phyloP scores from a whole-genome alignment of 768 basidiomycete species.

The Scleroderma bovista region DNA sequence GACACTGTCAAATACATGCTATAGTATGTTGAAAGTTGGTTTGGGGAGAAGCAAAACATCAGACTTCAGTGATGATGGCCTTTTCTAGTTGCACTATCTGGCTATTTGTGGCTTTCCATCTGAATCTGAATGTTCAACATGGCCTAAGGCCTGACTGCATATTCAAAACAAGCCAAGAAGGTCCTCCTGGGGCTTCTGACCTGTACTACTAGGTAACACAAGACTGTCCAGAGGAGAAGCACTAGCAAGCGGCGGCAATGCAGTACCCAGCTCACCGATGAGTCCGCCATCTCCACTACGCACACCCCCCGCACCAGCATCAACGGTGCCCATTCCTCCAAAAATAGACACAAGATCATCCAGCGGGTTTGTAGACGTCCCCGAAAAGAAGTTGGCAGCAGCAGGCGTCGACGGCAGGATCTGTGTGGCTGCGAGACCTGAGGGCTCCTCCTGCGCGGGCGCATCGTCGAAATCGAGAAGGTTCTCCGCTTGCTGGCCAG shows the following conservation, averaged over 20 bases:
- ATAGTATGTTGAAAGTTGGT: too few species aligned
- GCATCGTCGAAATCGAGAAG: slow-evolving; percentile 89
- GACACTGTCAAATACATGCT: too few species aligned
- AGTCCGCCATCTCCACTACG: slow-evolving; percentile 14
- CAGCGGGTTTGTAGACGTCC: slow-evolving; percentile 82
- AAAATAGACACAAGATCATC: slow-evolving; percentile 95
- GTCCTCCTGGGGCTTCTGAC: slow-evolving; percentile 42
- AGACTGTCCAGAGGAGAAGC: slow-evolving; percentile 17
- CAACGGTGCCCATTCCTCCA: slow-evolving; percentile 43
- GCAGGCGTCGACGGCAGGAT: slow-evolving; percentile 68
- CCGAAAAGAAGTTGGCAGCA: slow-evolving; percentile 67
- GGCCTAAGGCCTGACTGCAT: too few species aligned
- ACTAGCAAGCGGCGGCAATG: slow-evolving; percentile 6
- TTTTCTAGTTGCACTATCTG: too few species aligned
- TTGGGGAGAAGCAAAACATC: too few species aligned
- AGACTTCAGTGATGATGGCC: too few species aligned
- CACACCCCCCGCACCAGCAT: slow-evolving; percentile 5
- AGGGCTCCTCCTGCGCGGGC: slow-evolving; percentile 55
- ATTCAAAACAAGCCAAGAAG: slow-evolving; percentile 49
- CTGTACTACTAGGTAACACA: slow-evolving; percentile 10
- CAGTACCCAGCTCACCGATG: slow-evolving; percentile 14
- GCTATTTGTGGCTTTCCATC: too few species aligned
- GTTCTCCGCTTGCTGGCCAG: slow-evolving; percentile 92
- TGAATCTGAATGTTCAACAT: too few species aligned
- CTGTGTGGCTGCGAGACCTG: slow-evolving; percentile 74